phyloP scores from a whole-genome alignment of 106 monocot species.

The Vanilla planifolia region DNA sequence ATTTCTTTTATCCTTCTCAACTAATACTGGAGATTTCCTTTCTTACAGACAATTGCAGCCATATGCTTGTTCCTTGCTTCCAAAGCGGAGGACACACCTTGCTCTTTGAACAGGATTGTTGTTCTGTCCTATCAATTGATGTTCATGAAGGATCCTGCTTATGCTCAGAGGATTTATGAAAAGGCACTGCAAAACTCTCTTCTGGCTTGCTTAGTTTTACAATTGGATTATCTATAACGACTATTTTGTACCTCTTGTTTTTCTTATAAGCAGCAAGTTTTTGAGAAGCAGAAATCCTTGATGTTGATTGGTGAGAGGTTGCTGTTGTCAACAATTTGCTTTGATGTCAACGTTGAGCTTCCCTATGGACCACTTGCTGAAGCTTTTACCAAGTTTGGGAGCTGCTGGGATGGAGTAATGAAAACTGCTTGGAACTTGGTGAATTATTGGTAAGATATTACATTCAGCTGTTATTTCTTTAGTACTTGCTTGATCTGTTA shows the following conservation, averaged over 20 bases:
- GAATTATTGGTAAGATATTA: slow-evolving; percentile 66
- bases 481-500: not conserved
- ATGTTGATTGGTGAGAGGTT: slow-evolving; percentile 56
- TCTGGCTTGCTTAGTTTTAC: not conserved
- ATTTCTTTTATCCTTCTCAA: too few species aligned
- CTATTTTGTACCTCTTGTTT: not conserved
- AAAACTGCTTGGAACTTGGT: slow-evolving; percentile 78
- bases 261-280: slow-evolving; percentile 29
- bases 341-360: slow-evolving; percentile 64
- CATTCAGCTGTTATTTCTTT: not conserved
- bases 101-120: slow-evolving; percentile 41
- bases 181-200: slow-evolving; percentile 26
- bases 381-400: slow-evolving; percentile 44
- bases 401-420: slow-evolving; percentile 26
- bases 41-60: slow-evolving; percentile 59
- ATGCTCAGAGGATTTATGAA: slow-evolving; percentile 27
- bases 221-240: not conserved
- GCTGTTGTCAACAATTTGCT: slow-evolving; percentile 45
- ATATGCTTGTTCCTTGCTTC: slow-evolving; percentile 72
- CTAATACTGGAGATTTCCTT: not conserved
- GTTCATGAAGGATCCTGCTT: slow-evolving; percentile 25
- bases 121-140: slow-evolving; percentile 38
- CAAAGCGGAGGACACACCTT: slow-evolving; percentile 65
- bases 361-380: slow-evolving; percentile 65
- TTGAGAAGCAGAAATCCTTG: slow-evolving; percentile 56